Evolutionary conservation across 228 moss, liverwort and hornwort species (phyloP).

Genomic region (Sphagnum fallax): DNA sequence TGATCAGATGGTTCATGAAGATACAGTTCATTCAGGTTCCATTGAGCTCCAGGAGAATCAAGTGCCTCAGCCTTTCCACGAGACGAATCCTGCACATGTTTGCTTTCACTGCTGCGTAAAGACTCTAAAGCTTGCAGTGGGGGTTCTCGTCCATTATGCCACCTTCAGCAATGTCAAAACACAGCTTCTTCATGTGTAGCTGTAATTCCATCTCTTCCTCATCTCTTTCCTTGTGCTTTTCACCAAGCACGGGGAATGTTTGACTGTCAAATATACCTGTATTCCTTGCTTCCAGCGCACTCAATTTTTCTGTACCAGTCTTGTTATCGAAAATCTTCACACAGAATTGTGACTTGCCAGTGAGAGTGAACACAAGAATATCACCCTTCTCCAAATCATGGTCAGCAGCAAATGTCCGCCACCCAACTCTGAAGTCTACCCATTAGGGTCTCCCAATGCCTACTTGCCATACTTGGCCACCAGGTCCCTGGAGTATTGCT

Average conservation of each 20-base stretch:
- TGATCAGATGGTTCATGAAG: too few relatives aligned
- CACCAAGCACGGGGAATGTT: constrained; percentile 17
- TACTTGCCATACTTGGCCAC: constrained; percentile 42
- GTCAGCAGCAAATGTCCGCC: constrained; percentile 45
- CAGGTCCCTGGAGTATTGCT: constrained; percentile 10
- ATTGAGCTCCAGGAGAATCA: too few relatives aligned
- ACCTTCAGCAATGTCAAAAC: constrained; percentile 11
- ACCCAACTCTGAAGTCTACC: constrained; percentile 44
- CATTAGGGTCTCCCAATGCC: constrained; percentile 39
- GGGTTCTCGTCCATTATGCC: constrained; percentile 1
- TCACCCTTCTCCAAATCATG: constrained; percentile 41
- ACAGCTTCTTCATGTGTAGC: constrained; percentile 12
- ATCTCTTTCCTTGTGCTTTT: constrained; percentile 31
- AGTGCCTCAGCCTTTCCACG: too few relatives aligned
- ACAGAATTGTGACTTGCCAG: constrained; percentile 32
- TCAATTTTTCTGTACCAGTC: constrained; percentile 30
- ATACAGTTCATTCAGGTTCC: too few relatives aligned
- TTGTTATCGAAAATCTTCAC: constrained; percentile 33
- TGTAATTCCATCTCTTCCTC: constrained; percentile 7
- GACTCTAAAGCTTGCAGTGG: too few relatives aligned
- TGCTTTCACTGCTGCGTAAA: too few relatives aligned
- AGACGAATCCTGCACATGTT: too few relatives aligned
- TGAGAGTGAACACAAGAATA: constrained; percentile 29
- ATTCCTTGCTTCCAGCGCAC: constrained; percentile 29
- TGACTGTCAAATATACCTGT: constrained; percentile 34